Evolutionary conservation across 139 green algal genomes (phyloP).

Genomic region (Haematococcus sp.): DNA sequence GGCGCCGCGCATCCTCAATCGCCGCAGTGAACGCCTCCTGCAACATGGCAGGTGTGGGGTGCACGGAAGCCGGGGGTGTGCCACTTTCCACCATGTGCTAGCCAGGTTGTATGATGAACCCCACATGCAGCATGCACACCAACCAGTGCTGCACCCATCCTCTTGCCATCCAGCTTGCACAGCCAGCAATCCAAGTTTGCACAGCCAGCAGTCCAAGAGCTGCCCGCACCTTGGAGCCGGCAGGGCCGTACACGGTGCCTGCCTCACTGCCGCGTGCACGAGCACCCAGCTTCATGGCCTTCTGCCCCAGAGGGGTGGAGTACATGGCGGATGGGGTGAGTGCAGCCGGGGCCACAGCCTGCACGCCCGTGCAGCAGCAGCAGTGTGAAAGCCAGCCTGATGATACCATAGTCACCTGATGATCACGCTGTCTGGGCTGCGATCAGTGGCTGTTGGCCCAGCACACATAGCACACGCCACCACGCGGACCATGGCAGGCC

Average conservation of each 20-base stretch:
- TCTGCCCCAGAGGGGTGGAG: constrained; percentile 40
- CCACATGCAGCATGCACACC: background rate
- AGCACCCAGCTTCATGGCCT: constrained; percentile 36
- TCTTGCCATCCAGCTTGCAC: background rate
- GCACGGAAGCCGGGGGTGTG: background rate
- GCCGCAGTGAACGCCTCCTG: constrained; percentile 44
- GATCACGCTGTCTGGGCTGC: background rate
- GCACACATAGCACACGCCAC: too few relatives aligned
- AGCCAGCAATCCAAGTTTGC: background rate
- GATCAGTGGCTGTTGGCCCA: background rate
- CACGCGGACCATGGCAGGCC: too few relatives aligned
- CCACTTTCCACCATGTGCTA: background rate
- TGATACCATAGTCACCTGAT: background rate
- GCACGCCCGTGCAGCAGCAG: background rate
- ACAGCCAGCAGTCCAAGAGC: background rate
- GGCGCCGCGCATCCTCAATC: constrained; percentile 31
- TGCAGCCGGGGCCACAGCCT: constrained; percentile 1
- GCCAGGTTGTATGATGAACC: background rate
- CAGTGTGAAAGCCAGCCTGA: background rate
- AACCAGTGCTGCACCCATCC: background rate
- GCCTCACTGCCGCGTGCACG: constrained; percentile 34
- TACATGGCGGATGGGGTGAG: constrained; percentile 37
- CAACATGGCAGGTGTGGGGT: background rate
- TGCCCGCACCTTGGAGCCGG: constrained; percentile 26
- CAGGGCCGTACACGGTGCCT: constrained; percentile 46